These are phyloP conservation scores for Leishmania martiniquensis DNA, from an alignment of 208 protist species.

Conservation along the genomic window DNA sequence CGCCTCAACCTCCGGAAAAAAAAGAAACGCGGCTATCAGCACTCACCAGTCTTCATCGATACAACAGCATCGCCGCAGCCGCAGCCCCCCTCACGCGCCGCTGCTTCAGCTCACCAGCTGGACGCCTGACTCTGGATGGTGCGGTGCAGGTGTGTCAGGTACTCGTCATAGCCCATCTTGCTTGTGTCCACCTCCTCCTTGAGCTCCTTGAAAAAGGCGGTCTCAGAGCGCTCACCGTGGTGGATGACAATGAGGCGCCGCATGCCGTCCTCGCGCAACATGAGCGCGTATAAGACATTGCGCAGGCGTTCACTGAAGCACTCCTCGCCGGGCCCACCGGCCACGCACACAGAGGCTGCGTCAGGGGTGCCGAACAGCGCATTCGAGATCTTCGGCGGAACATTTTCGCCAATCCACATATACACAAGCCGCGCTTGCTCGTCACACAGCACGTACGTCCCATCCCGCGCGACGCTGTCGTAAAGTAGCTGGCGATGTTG, in stretches of 20 bases:
- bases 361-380: constrained; percentile 65
- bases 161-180: constrained; percentile 68
- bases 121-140: constrained; percentile 50
- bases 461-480: constrained; percentile 68
- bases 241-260: constrained; percentile 81
- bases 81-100: background rate
- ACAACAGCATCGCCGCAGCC: background rate
- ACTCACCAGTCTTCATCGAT: background rate
- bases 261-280: constrained; percentile 77
- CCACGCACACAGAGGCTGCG: constrained; percentile 49
- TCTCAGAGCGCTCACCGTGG: constrained; percentile 74
- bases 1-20: too few species aligned
- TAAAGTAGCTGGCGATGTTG: constrained; percentile 62
- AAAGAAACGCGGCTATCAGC: too few species aligned
- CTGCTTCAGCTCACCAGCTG: background rate
- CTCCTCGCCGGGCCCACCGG: constrained; percentile 52
- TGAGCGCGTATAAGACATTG: constrained; percentile 73
- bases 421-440: constrained; percentile 82
- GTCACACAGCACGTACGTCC: constrained; percentile 89
- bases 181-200: constrained; percentile 68
- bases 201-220: constrained; percentile 79
- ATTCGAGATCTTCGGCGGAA: constrained; percentile 49
- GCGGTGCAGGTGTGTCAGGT: constrained; percentile 68
- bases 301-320: constrained; percentile 70
- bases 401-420: constrained; percentile 81